Conservation (phyloP, 2,329 filamentous ascomycete genomes). For the Trichoderma afroharzianum region DNA sequence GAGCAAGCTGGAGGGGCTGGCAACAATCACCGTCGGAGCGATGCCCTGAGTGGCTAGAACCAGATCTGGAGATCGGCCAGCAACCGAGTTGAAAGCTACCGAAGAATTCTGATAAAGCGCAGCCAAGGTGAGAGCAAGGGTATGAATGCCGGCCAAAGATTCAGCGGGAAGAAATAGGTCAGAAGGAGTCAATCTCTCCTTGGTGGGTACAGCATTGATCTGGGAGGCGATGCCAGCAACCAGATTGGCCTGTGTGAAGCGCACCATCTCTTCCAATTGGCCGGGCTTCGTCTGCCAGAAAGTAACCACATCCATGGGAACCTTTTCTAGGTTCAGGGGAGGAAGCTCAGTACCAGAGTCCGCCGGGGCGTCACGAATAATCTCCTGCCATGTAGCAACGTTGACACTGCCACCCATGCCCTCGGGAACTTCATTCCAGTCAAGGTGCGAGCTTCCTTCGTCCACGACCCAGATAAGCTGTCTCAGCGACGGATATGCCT, state of each 20-base stretch:
- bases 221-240: constrained; percentile 80
- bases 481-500: constrained; percentile 66
- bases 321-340: constrained; percentile 50
- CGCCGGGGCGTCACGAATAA: constrained; percentile 67
- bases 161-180: constrained; percentile 87
- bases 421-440: constrained; percentile 86
- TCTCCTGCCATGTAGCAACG: constrained; percentile 89
- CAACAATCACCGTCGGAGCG: constrained; percentile 77
- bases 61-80: constrained; percentile 68
- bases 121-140: constrained; percentile 73
- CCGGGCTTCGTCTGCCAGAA: constrained; percentile 60
- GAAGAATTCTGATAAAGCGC: constrained; percentile 83
- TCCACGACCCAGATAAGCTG: constrained; percentile 92
- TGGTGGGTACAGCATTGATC: constrained; percentile 69
- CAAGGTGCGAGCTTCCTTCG: constrained; percentile 84
- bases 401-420: constrained; percentile 71
- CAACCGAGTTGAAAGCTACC: constrained; percentile 83
- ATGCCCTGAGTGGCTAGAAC: constrained; percentile 68
- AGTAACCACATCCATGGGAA: constrained; percentile 56
- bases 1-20: constrained; percentile 69
- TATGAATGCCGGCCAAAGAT: constrained; percentile 73
- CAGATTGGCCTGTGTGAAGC: constrained; percentile 81
- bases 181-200: constrained; percentile 66
- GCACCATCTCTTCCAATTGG: constrained; percentile 65
- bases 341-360: constrained; percentile 62